Base-by-base conservation (phyloP, 2,329 filamentous ascomycete species). In the Gremmenia infestans region DNA sequence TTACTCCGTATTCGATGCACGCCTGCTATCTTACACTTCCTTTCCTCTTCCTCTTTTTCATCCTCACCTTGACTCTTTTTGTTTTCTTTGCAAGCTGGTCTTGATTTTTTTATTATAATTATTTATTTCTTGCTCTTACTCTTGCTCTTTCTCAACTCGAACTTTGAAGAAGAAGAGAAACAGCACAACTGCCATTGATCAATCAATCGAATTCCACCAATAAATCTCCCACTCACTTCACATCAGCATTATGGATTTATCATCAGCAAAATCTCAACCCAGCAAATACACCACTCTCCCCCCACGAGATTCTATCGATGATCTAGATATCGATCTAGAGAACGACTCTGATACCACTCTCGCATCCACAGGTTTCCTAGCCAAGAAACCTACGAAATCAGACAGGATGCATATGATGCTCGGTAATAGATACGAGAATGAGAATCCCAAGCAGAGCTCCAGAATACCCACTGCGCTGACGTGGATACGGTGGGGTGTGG, bases 341-440 rank as follows among this genome's bases (percentile, higher is more conserved):
- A 54, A 63, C 17, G 65, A 65, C 19, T 67, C 64, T 11, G 65
- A 67, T 35, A 62, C 65, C 2, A 67, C 65, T 3, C 63, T 67
- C 28, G 60, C 62, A 7, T 64, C 60, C 2, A 50, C 61, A 17
- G 52, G 56, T 3, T 63, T 67, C 48, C 60, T 67, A 5, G 50
- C 52, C 40, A 52, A 14, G 17, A 22, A 22, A 22, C 22, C 22
- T 22, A 22, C 22, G 3, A 12, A 37, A 35, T 32, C 58, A 25
- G 53, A 55, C 40, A 52, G 54, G 23, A 52, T 43, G 23, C 22
- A 22, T 22, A 22, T 22, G 22, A 22, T 22, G 22, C 22, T 22
- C 22, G 22, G 22, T 3, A 55, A 47, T 6, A 52, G 54, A 52
- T 48, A 53, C 25, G 55, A 57, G 47, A 52, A 22, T 4, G 22